These are phyloP conservation scores for Avena sativa DNA, from an alignment of 176 grass and related monocot genomes.

Conservation along the genomic window DNA sequence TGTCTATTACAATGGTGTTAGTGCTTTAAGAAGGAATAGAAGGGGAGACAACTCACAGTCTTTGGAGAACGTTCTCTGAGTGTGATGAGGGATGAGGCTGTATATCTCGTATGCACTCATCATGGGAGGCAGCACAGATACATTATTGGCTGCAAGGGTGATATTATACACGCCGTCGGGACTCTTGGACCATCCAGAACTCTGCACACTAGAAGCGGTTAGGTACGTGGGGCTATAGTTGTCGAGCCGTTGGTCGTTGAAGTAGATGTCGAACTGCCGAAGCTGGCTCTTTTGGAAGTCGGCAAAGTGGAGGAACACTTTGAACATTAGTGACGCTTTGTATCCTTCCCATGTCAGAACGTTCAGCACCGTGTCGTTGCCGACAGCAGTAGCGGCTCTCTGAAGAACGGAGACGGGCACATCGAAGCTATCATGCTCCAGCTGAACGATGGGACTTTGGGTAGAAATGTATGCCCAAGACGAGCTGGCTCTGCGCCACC, in stretches of 20 bases:
- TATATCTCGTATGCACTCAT: conserved; percentile 43
- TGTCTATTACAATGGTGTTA: too few relatives aligned
- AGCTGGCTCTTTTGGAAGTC: conserved; percentile 1
- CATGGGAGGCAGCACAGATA: conserved; percentile 48
- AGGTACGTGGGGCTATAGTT: neutral
- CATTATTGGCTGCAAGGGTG: neutral
- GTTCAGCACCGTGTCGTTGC: neutral
- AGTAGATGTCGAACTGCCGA: neutral
- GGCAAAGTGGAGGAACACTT: conserved; percentile 18
- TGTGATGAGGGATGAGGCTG: neutral
- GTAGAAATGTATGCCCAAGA: neutral
- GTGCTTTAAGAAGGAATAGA: neutral
- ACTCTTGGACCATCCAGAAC: neutral
- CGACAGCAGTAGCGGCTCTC: neutral
- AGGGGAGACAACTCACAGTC: neutral
- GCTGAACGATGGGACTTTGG: neutral
- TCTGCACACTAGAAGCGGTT: neutral
- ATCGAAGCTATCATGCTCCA: neutral
- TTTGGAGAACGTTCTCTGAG: neutral
- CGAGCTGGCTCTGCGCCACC: neutral
- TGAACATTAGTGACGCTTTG: neutral
- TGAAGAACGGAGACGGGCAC: neutral
- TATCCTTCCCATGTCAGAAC: neutral
- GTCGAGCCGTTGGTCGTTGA: neutral
- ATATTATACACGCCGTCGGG: neutral